A percentile compares a stretch with the other conserved stretches of the same genome.
Conservation (phyloP, 352 stramenopile species). For the Plasmopara viticola region DNA sequence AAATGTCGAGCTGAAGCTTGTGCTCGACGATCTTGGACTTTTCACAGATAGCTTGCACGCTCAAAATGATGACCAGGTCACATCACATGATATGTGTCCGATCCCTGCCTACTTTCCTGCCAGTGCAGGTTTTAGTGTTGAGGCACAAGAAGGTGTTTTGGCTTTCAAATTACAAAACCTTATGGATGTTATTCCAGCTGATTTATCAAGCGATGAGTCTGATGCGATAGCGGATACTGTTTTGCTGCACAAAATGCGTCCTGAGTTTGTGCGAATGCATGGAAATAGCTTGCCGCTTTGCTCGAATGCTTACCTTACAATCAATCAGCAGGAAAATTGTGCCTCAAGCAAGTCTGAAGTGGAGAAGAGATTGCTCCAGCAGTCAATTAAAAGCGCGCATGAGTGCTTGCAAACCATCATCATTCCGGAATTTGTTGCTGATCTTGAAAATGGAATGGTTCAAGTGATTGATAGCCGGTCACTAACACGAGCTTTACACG, state of each 20-base stretch:
- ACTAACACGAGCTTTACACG: constrained; percentile 38
- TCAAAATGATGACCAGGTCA: constrained; percentile 2
- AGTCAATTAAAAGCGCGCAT: constrained; percentile 27
- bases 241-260: constrained; percentile 34
- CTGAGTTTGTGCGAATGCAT: constrained; percentile 43
- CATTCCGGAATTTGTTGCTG: constrained; percentile 41
- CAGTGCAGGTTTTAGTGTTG: constrained; percentile 13
- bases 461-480: constrained; percentile 34
- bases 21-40: constrained; percentile 29
- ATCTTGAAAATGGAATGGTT: constrained; percentile 28
- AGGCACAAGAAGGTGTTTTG: constrained; percentile 1
- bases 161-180: constrained; percentile 26
- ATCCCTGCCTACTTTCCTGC: constrained; percentile 19
- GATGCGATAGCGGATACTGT: constrained; percentile 5
- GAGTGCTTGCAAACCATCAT: constrained; percentile 34
- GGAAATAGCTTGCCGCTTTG: constrained; percentile 31
- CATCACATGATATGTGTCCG: not conserved
- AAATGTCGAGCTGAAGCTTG: constrained; percentile 13
- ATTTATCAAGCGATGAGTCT: constrained; percentile 18
- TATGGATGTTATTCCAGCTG: constrained; percentile 27
- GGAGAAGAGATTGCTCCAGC: constrained; percentile 32
- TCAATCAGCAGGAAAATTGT: constrained; percentile 6
- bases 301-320: constrained; percentile 23
- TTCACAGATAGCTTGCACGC: constrained; percentile 26
- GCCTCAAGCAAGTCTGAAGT: constrained; percentile 8